Conservation (phyloP, 1,284 basidiomycete species). For the Ustilago esculenta region DNA sequence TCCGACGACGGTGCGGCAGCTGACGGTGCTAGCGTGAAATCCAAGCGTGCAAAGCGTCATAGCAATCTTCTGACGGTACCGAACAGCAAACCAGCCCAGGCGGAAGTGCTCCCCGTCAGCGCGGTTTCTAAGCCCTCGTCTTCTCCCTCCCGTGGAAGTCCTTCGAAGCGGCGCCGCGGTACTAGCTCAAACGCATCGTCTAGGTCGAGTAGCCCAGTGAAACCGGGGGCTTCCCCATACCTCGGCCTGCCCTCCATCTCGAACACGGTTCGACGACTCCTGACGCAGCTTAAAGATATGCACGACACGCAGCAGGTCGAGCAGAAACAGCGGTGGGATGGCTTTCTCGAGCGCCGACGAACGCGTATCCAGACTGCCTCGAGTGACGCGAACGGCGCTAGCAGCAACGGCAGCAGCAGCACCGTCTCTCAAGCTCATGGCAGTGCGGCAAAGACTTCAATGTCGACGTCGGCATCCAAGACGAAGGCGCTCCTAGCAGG, state of each 20-base stretch:
- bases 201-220: conserved; percentile 42
- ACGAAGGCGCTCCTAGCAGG: conserved; percentile 32
- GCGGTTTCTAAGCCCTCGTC: conserved; percentile 40
- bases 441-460: conserved; percentile 1
- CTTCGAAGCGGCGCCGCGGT: conserved; percentile 12
- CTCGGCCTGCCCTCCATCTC: conserved; percentile 68
- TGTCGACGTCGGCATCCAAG: conserved; percentile 20
- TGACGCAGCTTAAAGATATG: conserved; percentile 83
- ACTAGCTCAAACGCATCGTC: conserved; percentile 35
- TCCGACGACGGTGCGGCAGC: conserved; percentile 19
- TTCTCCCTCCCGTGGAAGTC: conserved; percentile 22
- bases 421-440: neutral
- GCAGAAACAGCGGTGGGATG: conserved; percentile 85
- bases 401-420: conserved; percentile 9
- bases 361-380: conserved; percentile 63
- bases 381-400: conserved; percentile 8
- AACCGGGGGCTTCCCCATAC: neutral
- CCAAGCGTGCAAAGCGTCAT: conserved; percentile 24
- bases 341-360: conserved; percentile 76
- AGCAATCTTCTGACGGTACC: conserved; percentile 43
- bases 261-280: conserved; percentile 78
- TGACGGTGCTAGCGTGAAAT: conserved; percentile 18
- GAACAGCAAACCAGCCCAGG: conserved; percentile 66
- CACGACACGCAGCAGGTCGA: conserved; percentile 83
- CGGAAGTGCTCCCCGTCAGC: conserved; percentile 48